Base-by-base conservation (phyloP, 371 early-diverging fungal genomes). In the Gilbertella persicaria region DNA sequence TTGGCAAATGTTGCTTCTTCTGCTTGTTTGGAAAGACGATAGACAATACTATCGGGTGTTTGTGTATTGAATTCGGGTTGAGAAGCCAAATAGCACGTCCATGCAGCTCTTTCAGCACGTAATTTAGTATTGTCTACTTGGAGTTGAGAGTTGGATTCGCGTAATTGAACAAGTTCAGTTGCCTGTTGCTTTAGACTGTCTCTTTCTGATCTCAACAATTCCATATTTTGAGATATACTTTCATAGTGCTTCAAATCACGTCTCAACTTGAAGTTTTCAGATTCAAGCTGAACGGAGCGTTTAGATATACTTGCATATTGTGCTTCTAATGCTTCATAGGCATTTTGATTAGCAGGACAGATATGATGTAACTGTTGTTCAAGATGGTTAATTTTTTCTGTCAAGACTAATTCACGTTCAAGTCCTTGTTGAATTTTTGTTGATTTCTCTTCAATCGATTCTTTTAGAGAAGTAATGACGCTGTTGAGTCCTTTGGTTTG, bases 121-220 rank as follows among this genome's bases (percentile, higher is more conserved):
- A 71, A 44, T 9, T 69, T 50, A 0, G 66, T 64, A 20, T 67
- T 72, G 40, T 73, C 60, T 4, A 69, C 63, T 45, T 76, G 71
- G 5, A 69, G 46, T 40, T 45, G 60, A 1, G 58, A 58, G 10
- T 64, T 61, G 14, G 62, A 53, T 28, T 54, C 42, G 7, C 69
- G 58, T n/a, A 75, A 52, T 8, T 67, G 58, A 24, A 60, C 61
- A 38, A 69, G 30, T 53, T 57, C 41, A 38, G 54, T 56, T 9
- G 71, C 49, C 24, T 65, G 53, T 20, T 64, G 56, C 30, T 64
- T 45, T 30, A 75, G 24, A n/a, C 36, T 16, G 37, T 58, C 14
- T 47, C 29, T 43, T 67, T 71, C 30, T 67, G 55, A 21, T 69
- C 75, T 39, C 56, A 67, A 57, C 0, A 65, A 54, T 42, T 71